These are phyloP conservation scores for Botrytis byssoidea DNA, from an alignment of 2,329 filamentous ascomycete species.

Conservation along the genomic window DNA sequence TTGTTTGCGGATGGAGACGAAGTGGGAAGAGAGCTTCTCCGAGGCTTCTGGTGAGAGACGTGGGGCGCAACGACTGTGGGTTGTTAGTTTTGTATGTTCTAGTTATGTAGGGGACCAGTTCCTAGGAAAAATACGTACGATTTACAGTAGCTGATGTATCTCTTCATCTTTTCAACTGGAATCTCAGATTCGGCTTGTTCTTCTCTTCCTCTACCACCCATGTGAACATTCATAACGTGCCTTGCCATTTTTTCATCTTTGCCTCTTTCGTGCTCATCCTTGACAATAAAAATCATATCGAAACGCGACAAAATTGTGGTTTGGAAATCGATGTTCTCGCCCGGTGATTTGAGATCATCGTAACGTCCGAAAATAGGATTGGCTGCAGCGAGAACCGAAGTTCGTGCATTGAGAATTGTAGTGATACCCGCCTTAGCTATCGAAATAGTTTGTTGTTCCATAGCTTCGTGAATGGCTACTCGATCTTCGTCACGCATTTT, in stretches of 20 bases:
- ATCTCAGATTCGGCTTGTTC: constrained; percentile 86
- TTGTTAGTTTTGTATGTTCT: constrained; percentile 20
- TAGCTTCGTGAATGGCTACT: constrained; percentile 97
- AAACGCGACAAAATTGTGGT: constrained; percentile 98
- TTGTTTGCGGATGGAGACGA: constrained; percentile 92
- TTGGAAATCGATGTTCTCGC: constrained; percentile 99
- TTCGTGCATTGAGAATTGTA: constrained; percentile 93
- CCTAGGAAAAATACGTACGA: constrained; percentile 56
- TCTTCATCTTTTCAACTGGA: constrained; percentile 92
- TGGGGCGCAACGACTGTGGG: constrained; percentile 77
- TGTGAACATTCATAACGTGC: constrained; percentile 97
- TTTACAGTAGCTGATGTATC: constrained; percentile 96
- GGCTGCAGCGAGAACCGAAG: constrained; percentile 90
- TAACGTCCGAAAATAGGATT: constrained; percentile 98
- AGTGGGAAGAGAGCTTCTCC: constrained; percentile 95
- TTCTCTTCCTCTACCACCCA: constrained; percentile 80
- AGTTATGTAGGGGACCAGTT: too few species aligned
- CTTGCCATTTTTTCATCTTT: constrained; percentile 92
- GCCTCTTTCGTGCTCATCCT: constrained; percentile 85
- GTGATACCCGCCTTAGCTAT: constrained; percentile 99
- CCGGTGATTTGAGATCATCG: constrained; percentile 95
- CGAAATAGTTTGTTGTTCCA: constrained; percentile 99
- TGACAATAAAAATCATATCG: constrained; percentile 99
- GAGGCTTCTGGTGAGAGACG: constrained; percentile 86
- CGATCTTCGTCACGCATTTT: constrained; percentile 99